Evolutionary conservation across 345 rosid genomes (phyloP), one percentile per base, ranked within the genome.

Genomic region (Trapa incisa): DNA sequence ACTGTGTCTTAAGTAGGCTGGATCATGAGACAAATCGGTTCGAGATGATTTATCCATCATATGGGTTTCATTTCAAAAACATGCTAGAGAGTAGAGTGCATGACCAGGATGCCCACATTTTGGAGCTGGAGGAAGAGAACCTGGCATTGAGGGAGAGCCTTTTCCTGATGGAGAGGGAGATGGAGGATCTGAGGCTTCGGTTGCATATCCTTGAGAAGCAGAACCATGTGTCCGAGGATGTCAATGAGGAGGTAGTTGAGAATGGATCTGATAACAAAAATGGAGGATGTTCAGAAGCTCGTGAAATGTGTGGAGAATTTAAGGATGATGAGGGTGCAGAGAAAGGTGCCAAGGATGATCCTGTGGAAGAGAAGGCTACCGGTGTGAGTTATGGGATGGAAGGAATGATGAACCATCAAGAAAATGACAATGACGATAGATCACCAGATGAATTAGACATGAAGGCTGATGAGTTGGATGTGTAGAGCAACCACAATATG

Each of bases 1-100:
- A 94, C 33, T 66, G 66, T 74, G 97, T 94, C 71, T 93, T 91
- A 80, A 91, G 92, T 77, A 83, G 99, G 68, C 56, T 94, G 75
- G 99, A 94, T 75, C 99, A 94, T 77, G 99, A 94, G 77, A 81
- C 91, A 80, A 91, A 92, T 66, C 75, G 99, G 79, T 94, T 94
- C 67, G 99, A 94, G 82, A 94, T 94, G 99, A 88, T 94, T 37
- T 87, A 84, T 76, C 97, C 99, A 0, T 87, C 69, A 70, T 80
- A 80, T 48, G 85, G 88, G 1, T 64, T 64, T 39, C 89, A 86
- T 56, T 83, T 82, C 67, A 80, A 85, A 74, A 91, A 86, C 76
- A 82, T 86, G 43, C 79, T 91, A 84, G 99, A 86, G 82, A 94
- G 85, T 76, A 80, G 97, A 71, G 97, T 94, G 11, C 95, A 91